Percentiles rank a stretch among this genome's conserved stretches.
These are phyloP conservation scores for Fonsecaea pugnacius DNA, from an alignment of 2,329 filamentous ascomycete species.

Conservation along the genomic window DNA sequence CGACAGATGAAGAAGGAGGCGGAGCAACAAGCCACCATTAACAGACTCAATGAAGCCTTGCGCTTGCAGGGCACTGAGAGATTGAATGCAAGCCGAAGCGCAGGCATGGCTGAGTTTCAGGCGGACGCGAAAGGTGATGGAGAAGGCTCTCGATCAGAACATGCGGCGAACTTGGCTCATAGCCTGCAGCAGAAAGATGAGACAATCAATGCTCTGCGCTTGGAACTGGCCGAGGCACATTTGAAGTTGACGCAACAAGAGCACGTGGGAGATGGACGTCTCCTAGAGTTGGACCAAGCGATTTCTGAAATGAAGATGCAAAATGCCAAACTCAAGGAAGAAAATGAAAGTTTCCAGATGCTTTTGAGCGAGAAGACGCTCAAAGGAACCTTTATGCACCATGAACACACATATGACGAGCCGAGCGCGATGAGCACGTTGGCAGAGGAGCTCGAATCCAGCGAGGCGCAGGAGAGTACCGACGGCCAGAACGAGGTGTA, in stretches of 20 bases:
- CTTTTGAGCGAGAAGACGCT: constrained; percentile 93
- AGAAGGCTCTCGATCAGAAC: constrained; percentile 8
- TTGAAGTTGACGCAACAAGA: constrained; percentile 95
- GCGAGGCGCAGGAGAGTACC: constrained; percentile 57
- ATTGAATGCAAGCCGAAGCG: constrained; percentile 54
- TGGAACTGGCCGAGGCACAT: constrained; percentile 92
- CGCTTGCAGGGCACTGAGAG: constrained; percentile 69
- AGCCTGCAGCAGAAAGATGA: constrained; percentile 94
- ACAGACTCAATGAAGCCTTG: constrained; percentile 86
- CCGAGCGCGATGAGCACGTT: constrained; percentile 60
- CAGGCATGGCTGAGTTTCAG: constrained; percentile 5
- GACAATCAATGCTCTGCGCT: constrained; percentile 85
- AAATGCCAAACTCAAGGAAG: constrained; percentile 94
- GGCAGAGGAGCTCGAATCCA: constrained; percentile 84
- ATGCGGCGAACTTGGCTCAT: constrained; percentile 45
- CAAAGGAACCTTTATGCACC: constrained; percentile 83
- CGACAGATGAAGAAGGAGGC: constrained; percentile 82
- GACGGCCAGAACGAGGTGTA: constrained; percentile 65
- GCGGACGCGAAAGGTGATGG: constrained; percentile 1
- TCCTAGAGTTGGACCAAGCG: constrained; percentile 87
- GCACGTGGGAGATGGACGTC: constrained; percentile 83
- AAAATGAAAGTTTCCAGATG: constrained; percentile 97
- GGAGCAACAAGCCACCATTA: constrained; percentile 86
- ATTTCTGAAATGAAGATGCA: constrained; percentile 93
- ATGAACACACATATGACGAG: constrained; percentile 55